Evolutionary conservation across 805 yeast genomes (phyloP).

Genomic region (Ogataea saltuana): DNA sequence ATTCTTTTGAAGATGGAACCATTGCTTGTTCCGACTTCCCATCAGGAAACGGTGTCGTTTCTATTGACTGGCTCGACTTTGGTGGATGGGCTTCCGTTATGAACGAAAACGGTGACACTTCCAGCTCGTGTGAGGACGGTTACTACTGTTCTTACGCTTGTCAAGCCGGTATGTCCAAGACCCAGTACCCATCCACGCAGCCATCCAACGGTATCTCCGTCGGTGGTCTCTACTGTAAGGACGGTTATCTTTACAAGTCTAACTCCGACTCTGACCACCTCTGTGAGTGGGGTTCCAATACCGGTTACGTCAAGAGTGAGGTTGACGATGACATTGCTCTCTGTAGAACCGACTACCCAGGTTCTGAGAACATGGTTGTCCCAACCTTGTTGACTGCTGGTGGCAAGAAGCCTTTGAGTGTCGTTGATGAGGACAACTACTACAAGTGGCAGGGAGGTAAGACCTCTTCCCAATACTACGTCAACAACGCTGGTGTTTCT

Average conservation of each 20-base stretch:
- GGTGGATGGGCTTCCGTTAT: conserved; percentile 49
- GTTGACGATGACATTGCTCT: conserved; percentile 71
- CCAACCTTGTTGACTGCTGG: conserved; percentile 86
- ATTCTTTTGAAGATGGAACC: conserved; percentile 67
- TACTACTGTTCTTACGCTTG: conserved; percentile 97
- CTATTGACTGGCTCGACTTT: conserved; percentile 54
- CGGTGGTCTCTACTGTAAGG: conserved; percentile 88
- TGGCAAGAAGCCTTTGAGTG: conserved; percentile 63
- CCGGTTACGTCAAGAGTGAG: conserved; percentile 69
- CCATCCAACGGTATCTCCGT: conserved; percentile 87
- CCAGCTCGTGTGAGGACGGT: conserved; percentile 81
- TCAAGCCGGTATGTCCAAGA: conserved; percentile 98
- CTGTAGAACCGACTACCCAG: conserved; percentile 99
- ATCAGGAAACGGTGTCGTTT: conserved; percentile 69
- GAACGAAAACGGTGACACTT: conserved; percentile 56
- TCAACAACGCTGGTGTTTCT: conserved; percentile 93
- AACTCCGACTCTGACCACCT: conserved; percentile 65
- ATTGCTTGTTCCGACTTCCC: conserved; percentile 70
- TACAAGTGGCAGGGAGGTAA: conserved; percentile 77
- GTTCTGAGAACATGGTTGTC: conserved; percentile 96
- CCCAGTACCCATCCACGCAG: conserved; percentile 93
- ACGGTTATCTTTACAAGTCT: conserved; percentile 82
- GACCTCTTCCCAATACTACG: conserved; percentile 96
- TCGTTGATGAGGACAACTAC: conserved; percentile 75
- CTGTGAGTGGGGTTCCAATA: conserved; percentile 83